Evolutionary conservation across 352 stramenopile genomes (phyloP), one percentile per base, ranked within the genome.

Genomic region (Phytophthora aleatoria): DNA sequence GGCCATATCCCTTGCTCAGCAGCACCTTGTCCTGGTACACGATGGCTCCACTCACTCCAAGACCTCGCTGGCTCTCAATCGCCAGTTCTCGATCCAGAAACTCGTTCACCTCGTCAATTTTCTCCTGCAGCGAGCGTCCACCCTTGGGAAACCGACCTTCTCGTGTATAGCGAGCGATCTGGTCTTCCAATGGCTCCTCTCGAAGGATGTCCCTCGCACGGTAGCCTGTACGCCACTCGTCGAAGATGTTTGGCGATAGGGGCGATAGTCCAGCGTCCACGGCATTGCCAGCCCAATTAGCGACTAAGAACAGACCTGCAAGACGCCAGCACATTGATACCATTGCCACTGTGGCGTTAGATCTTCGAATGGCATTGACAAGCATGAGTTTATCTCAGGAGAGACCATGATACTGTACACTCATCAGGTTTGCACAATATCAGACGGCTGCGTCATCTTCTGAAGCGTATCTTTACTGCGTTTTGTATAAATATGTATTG

Each of bases 1-100:
- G 64, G 0, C 74, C 74, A 36, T 80, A 83, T 5, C 74, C 74
- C 47, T 74, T 73, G 49, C 74, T 83, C 35, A 80, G 35, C 38
- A 80, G 26, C 20, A 80, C 71, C 43, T 83, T 27, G 44, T 86
- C 77, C 12, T 86, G 26, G 51, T 86, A 87, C 12, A 87, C 80
- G 50, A 89, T 76, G 1, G 77, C 64, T 2, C 54, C 74, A 20
- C 77, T 77, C 1, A 76, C 55, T 13, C 80, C 80, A 10, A 87
- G 65, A 15, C 80, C 80, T 47, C 79, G 58, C 12, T 73, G 66
- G 12, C 58, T 55, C 2, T 55, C 52, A 8, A 77, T 79, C 26
- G 67, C 49, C 36, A 89, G 41, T 44, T 89, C 61, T 10, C 52
- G 67, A n/a, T 75, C 60, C 24, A 89, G 60, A 52, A 86, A 86